Evolutionary conservation across 2,329 filamentous ascomycete genomes (phyloP), one percentile per base, ranked within the genome.

Genomic region (Claviceps purpurea): DNA sequence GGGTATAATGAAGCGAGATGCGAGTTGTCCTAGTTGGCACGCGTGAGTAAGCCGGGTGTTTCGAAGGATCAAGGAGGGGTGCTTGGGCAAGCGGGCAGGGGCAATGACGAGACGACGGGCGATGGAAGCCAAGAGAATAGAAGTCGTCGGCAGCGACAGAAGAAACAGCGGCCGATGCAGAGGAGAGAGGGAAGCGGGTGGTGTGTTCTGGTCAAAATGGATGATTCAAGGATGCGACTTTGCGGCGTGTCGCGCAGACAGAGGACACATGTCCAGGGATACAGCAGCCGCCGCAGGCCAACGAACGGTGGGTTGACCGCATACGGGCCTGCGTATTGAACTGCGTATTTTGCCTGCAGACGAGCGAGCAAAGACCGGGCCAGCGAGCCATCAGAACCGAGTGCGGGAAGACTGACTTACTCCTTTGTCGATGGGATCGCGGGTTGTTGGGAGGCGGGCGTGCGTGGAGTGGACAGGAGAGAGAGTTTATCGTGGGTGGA

Each of bases 21-120:
- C 5, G 41, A 22, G 41, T 24, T 58, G 60, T 63, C 61, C 61
- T 63, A 58, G 55, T 61, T 57, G 60, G 56, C 56, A 61, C 58
- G 60, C 56, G 60, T 63, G 58, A 64, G 62, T 59, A 59, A 57
- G 56, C 56, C 55, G 4, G 46, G 39, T 40, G 48, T 20, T 13
- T 41, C n/a, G 16, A 47, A 37, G 20, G 30, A 22, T 47, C 38
- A 50, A 53, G 48, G 56, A 55, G 55, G 56, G 56, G 56, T 58
- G 58, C 57, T 63, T 58, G 54, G 51, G 55, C 52, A 47, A 46
- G 52, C 20, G 42, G 42, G 42, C 5, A 52, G 49, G 39, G 40
- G 53, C 48, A 37, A 48, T 45, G 48, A 52, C 49, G 47, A 50
- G 48, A 53, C 40, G 44, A 50, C 47, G 39, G 26, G 20, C 24